Evolutionary conservation across 2,329 filamentous ascomycete genomes (phyloP), one percentile per base, ranked within the genome.

Genomic region (Aureobasidium sp.): DNA sequence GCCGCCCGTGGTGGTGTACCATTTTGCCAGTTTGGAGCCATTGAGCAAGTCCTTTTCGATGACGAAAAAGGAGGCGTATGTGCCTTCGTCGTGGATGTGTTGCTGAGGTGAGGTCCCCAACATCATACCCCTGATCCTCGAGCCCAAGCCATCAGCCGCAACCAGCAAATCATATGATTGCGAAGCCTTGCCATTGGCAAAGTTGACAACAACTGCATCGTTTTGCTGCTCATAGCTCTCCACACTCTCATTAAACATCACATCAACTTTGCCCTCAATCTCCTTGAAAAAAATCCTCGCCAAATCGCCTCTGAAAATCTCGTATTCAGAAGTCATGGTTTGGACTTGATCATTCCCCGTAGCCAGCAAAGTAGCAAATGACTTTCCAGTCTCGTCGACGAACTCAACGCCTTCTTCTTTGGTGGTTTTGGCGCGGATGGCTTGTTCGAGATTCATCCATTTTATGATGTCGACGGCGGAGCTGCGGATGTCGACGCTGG

Each of bases 141-240:
- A 82, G 1, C 73, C 77, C 12, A 77, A 69, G 1, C 80, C 80
- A 63, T 82, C 80, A 61, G 75, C 77, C 25, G 77, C 79, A 14
- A 82, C 76, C 17, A 82, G 75, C 3, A 82, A 74, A 61, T 81
- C 79, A 64, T 72, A 81, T n/a, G 74, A 67, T 4, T 72, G 55
- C 5, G 71, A 64, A 8, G 72, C 71, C 3, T 68, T 64, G 29
- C 74, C 71, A 45, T 77, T 77, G 15, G 70, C 65, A 63, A 80
- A 79, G 34, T 76, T 71, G 34, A 80, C 76, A 2, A 65, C 70
- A 49, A 78, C 67, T 0, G 71, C 70, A n/a, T 71, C 68, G 8
- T 70, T 66, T 47, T 63, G 44, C 44, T 74, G 71, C 48, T 72
- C 67, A 44, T 60, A 60, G 3, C 15, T 34, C 9, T 49, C 22